A percentile compares a stretch with the other conserved stretches of the same genome.
phyloP scores from a whole-genome alignment of 805 yeast genomes.

The Ogataea angusta region DNA sequence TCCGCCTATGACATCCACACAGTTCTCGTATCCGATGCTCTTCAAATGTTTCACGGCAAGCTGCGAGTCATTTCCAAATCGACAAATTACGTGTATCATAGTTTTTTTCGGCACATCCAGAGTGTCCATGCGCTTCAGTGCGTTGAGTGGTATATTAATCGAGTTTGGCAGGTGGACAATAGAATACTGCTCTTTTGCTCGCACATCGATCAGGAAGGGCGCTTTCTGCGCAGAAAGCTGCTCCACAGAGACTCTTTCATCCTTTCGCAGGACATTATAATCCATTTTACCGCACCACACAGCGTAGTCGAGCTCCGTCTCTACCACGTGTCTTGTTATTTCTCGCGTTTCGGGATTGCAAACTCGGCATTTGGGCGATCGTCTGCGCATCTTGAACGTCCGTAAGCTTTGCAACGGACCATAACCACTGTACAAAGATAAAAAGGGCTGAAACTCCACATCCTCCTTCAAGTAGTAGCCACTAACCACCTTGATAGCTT shows the following conservation, averaged over 20 bases:
- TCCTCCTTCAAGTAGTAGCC: conserved; percentile 47
- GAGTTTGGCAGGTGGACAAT: conserved; percentile 62
- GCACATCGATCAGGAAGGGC: conserved; percentile 55
- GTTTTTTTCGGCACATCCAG: conserved; percentile 13
- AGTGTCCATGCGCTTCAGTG: conserved; percentile 35
- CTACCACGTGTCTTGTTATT: conserved; percentile 47
- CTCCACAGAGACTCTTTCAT: conserved; percentile 47
- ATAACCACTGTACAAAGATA: conserved; percentile 65
- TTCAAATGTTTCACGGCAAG: conserved; percentile 59
- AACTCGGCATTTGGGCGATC: conserved; percentile 55
- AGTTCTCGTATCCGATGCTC: conserved; percentile 47
- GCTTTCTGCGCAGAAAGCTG: conserved; percentile 23
- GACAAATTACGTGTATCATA: conserved; percentile 62
- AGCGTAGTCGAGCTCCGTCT: conserved; percentile 55
- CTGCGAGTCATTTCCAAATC: conserved; percentile 91
- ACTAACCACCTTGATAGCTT: conserved; percentile 71
- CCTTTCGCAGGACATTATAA: conserved; percentile 41
- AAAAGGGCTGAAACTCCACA: conserved; percentile 62
- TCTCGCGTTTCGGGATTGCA: conserved; percentile 54
- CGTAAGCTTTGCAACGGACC: conserved; percentile 60
- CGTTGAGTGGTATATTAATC: conserved; percentile 59
- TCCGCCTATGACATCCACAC: conserved; percentile 77
- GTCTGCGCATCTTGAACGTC: conserved; percentile 74
- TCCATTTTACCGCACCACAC: conserved; percentile 70
- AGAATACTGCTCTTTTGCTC: conserved; percentile 73